phyloP scores from a whole-genome alignment of 768 basidiomycete genomes.

The Naematelia encephala region DNA sequence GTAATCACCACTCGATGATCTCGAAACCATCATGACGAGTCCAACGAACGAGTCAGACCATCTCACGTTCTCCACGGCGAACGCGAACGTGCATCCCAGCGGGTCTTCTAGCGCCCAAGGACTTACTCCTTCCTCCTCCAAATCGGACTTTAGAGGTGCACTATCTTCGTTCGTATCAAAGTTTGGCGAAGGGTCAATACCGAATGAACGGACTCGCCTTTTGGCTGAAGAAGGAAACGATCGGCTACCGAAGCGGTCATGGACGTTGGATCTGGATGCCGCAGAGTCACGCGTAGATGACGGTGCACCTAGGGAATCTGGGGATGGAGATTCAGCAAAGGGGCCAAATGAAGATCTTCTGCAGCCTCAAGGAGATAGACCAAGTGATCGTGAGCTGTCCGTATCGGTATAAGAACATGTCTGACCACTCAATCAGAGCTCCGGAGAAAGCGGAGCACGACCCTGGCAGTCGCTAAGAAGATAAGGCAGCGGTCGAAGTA shows the following conservation, averaged over 20 bases:
- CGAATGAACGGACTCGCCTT: background rate
- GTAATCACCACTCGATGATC: background rate
- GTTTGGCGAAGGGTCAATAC: background rate
- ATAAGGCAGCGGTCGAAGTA: constrained; percentile 47
- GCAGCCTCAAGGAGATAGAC: background rate
- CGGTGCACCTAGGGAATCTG: background rate
- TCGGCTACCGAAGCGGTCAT: background rate
- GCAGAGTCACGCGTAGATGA: background rate
- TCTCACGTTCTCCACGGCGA: background rate
- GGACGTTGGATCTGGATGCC: background rate
- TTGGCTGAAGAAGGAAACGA: background rate
- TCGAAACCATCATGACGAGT: background rate
- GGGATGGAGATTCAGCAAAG: background rate
- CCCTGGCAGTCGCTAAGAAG: constrained; percentile 30
- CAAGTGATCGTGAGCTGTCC: background rate
- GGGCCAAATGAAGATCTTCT: background rate
- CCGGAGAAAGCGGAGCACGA: constrained; percentile 9
- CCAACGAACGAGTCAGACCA: background rate
- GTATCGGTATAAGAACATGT: background rate
- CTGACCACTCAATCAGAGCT: background rate
- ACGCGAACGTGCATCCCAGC: background rate
- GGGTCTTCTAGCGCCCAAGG: background rate
- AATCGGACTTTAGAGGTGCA: background rate
- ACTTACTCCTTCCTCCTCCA: background rate
- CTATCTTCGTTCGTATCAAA: background rate